These are phyloP conservation scores for Ephemerocybe angulata DNA, from an alignment of 768 basidiomycete species.

Conservation along the genomic window DNA sequence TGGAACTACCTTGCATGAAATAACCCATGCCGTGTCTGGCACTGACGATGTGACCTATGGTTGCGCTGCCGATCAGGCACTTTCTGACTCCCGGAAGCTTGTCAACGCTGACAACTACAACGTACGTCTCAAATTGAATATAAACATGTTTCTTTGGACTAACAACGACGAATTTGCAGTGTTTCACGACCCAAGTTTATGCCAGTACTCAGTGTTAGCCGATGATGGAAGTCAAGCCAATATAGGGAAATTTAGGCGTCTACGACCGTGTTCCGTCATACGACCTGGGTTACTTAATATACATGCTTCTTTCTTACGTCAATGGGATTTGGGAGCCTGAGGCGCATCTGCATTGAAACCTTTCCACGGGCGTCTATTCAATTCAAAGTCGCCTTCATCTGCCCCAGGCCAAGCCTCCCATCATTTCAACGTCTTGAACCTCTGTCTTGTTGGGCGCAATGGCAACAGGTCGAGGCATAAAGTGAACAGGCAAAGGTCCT, in stretches of 20 bases:
- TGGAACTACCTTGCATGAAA: constrained; percentile 46
- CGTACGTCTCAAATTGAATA: constrained; percentile 21
- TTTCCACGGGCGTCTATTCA: no score
- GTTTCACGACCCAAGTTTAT: constrained; percentile 46
- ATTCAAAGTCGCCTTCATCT: no score
- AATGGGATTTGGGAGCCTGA: no score
- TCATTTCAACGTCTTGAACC: no score
- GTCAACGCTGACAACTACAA: constrained; percentile 48
- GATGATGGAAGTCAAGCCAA: no score
- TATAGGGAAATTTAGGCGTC: not conserved
- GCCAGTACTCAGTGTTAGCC: constrained; percentile 37
- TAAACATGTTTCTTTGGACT: not conserved
- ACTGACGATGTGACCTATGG: constrained; percentile 42
- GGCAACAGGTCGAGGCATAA: no score
- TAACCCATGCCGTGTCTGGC: constrained; percentile 39
- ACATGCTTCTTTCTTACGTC: no score
- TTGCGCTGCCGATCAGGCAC: constrained; percentile 37
- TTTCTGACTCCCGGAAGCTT: constrained; percentile 29
- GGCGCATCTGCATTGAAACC: no score
- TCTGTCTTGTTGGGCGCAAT: no score
- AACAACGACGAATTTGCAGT: constrained; percentile 21
- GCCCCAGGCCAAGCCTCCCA: no score
- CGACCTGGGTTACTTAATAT: no score
- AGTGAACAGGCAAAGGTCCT: not conserved
- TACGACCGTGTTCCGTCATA: no score